Conservation (phyloP, 202 grass and related monocot species). For the Carex arenaria region DNA sequence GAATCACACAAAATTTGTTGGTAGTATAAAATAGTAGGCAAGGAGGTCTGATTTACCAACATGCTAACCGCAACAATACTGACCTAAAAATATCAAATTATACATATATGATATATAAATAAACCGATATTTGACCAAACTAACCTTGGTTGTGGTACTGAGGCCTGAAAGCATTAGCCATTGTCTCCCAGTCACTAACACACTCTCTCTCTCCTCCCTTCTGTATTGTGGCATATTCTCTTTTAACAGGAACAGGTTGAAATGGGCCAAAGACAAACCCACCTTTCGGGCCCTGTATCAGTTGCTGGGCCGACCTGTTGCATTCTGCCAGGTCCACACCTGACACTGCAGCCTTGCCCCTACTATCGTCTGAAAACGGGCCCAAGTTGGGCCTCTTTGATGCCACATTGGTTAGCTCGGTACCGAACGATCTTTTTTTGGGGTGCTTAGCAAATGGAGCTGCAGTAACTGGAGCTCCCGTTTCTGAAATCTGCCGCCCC, state of each 20-base stretch:
- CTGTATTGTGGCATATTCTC: constrained; percentile 24
- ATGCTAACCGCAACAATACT: background rate
- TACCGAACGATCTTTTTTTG: constrained; percentile 74
- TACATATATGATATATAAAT: background rate
- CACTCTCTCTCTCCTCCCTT: constrained; percentile 27
- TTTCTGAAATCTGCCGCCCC: constrained; percentile 27
- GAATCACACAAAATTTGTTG: background rate
- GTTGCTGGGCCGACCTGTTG: constrained; percentile 39
- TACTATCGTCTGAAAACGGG: constrained; percentile 25
- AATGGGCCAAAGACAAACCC: constrained; percentile 84
- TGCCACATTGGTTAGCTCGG: constrained; percentile 69
- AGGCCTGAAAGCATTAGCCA: constrained; percentile 56
- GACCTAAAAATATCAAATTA: background rate
- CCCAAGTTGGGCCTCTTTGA: constrained; percentile 48
- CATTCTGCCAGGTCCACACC: constrained; percentile 35
- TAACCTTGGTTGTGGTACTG: constrained; percentile 89
- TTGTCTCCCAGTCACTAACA: constrained; percentile 71
- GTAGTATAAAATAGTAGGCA: background rate
- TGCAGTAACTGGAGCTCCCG: constrained; percentile 3
- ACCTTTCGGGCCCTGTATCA: constrained; percentile 37
- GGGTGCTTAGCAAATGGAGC: constrained; percentile 12
- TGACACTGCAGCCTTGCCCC: constrained; percentile 20
- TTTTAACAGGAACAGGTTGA: constrained; percentile 49
- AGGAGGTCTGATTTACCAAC: background rate
- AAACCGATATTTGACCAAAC: background rate